phyloP scores from a whole-genome alignment of 208 protist species.

The Leishmania tropica region DNA sequence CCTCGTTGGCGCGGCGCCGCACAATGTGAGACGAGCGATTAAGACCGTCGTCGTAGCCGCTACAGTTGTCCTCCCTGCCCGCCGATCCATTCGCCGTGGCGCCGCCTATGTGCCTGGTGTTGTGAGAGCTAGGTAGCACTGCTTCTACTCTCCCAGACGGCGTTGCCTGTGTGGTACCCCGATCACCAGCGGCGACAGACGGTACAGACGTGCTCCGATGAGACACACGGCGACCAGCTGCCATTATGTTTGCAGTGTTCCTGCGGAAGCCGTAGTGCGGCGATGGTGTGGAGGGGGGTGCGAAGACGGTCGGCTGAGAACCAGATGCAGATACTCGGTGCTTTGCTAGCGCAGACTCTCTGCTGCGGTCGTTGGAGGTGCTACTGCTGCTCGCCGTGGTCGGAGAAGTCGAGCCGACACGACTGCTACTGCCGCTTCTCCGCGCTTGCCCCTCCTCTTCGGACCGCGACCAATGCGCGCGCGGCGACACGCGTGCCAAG shows the following conservation, averaged over 20 bases:
- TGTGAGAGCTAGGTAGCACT: slow-evolving; percentile 1
- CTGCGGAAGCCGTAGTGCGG: slow-evolving; percentile 37
- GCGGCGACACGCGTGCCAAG: background rate
- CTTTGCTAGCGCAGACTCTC: background rate
- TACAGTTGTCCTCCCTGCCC: background rate
- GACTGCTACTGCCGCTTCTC: slow-evolving; percentile 8
- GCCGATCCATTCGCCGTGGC: background rate
- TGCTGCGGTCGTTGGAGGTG: slow-evolving; percentile 1
- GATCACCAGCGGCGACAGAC: background rate
- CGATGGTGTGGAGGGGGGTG: slow-evolving; percentile 31
- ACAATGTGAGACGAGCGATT: slow-evolving; percentile 1
- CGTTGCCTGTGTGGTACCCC: background rate
- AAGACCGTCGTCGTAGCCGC: background rate
- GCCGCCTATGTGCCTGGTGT: background rate
- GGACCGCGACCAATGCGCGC: slow-evolving; percentile 10
- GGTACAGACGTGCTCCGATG: slow-evolving; percentile 24
- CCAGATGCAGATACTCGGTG: background rate
- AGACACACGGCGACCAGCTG: slow-evolving; percentile 27
- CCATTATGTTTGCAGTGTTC: slow-evolving; percentile 29
- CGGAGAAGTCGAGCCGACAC: slow-evolving; percentile 8
- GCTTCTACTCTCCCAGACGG: slow-evolving; percentile 2
- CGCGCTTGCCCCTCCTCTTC: slow-evolving; percentile 12
- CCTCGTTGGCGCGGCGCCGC: slow-evolving; percentile 6
- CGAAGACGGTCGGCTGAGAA: slow-evolving; percentile 17
- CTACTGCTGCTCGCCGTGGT: slow-evolving; percentile 8